phyloP scores from a whole-genome alignment of 257 asterid genomes.

The Lycium barbarum region DNA sequence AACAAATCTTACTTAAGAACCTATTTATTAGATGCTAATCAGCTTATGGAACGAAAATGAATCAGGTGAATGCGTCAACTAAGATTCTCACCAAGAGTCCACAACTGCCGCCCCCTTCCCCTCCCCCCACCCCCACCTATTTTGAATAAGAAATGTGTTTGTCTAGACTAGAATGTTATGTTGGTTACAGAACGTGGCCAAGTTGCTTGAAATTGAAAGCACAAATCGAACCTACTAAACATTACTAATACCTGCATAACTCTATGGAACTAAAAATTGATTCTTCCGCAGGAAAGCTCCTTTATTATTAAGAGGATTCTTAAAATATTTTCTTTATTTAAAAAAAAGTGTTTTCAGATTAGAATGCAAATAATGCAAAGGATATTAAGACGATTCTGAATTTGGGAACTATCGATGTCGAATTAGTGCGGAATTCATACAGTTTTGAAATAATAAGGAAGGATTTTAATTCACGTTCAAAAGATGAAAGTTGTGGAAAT shows the following conservation, averaged over 20 bases:
- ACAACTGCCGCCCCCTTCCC: too few relatives aligned
- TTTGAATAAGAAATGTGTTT: neutral
- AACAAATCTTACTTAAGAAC: too few relatives aligned
- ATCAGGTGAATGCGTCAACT: neutral
- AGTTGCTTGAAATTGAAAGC: conserved; percentile 22
- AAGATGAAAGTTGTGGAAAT: too few relatives aligned
- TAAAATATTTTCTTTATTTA: neutral
- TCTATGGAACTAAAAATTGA: neutral
- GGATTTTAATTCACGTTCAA: too few relatives aligned
- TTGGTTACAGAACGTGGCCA: neutral
- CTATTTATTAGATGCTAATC: neutral
- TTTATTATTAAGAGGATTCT: neutral
- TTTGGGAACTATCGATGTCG: too few relatives aligned
- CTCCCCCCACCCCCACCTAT: too few relatives aligned
- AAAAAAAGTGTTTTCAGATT: too few relatives aligned
- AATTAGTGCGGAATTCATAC: too few relatives aligned
- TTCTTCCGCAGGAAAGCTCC: neutral
- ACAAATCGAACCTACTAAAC: neutral
- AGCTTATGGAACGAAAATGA: neutral
- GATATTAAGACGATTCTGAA: too few relatives aligned
- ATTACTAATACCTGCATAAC: too few relatives aligned
- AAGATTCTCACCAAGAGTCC: neutral
- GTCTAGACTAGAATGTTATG: conserved; percentile 5
- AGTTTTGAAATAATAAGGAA: too few relatives aligned
- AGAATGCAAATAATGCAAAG: too few relatives aligned